A percentile compares a stretch with the other conserved stretches of the same genome.
Conservation (phyloP, 176 grass and related monocot genomes). For the Musa troglodytarum region DNA sequence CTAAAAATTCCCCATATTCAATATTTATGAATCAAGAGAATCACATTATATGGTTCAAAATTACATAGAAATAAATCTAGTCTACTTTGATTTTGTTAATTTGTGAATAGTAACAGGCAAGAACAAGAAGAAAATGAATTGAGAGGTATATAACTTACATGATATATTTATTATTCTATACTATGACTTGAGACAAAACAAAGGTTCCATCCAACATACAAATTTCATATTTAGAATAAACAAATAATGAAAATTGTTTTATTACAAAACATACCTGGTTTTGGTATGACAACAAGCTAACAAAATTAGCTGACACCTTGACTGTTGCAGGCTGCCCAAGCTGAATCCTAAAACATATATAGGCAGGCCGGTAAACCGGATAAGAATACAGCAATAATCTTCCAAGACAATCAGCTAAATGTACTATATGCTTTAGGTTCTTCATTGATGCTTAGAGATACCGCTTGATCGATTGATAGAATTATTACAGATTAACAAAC, state of each 20-base stretch:
- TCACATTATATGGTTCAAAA: not conserved
- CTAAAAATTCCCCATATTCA: not conserved
- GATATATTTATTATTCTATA: not conserved
- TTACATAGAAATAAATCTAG: not conserved
- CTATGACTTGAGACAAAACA: too few species aligned
- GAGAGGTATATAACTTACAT: not conserved
- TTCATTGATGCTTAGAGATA: too few species aligned
- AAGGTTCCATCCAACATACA: too few species aligned
- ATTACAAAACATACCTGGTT: slow-evolving; percentile 53
- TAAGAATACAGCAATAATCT: not conserved
- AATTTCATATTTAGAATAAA: not conserved
- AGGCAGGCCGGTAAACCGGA: slow-evolving; percentile 3
- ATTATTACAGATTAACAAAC: too few species aligned
- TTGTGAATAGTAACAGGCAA: not conserved
- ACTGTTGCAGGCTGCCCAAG: slow-evolving; percentile 86
- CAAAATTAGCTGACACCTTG: slow-evolving; percentile 83
- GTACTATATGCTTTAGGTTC: not conserved
- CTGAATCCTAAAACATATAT: slow-evolving; percentile 53
- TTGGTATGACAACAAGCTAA: slow-evolving; percentile 82
- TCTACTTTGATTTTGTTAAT: not conserved
- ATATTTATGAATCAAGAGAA: not conserved
- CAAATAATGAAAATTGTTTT: not conserved
- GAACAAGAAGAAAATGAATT: not conserved
- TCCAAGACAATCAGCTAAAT: not conserved
- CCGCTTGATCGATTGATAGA: too few species aligned